Conservation (phyloP, 2,329 filamentous ascomycete species). For the Claviceps fusiformis region DNA sequence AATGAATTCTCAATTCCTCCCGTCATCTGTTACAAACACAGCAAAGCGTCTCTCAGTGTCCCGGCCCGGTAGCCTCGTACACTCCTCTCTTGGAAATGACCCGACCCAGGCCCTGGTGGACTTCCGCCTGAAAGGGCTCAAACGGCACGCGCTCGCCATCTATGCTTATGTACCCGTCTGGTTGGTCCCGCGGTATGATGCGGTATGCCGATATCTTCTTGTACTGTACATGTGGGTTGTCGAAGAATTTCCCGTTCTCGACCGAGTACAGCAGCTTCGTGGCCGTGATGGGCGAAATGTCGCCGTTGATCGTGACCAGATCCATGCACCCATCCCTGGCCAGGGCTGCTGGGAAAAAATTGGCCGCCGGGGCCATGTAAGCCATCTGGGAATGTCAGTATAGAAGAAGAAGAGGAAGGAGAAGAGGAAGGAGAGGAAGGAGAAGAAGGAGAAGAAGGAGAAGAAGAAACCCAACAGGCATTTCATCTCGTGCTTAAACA, state of each 20-base stretch:
- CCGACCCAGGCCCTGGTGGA: slow-evolving; percentile 69
- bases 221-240: slow-evolving; percentile 64
- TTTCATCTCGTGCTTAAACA: no score
- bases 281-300: slow-evolving; percentile 52
- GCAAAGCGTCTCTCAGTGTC: slow-evolving; percentile 23
- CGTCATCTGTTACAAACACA: no score
- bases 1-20: no score
- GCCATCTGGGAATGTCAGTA: slow-evolving; percentile 49
- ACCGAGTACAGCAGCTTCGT: slow-evolving; percentile 59
- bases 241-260: slow-evolving; percentile 63
- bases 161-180: slow-evolving; percentile 78
- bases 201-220: slow-evolving; percentile 80
- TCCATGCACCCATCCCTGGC: slow-evolving; percentile 80
- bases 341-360: slow-evolving; percentile 76
- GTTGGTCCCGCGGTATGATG: slow-evolving; percentile 59
- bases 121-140: slow-evolving; percentile 79
- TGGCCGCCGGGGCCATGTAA: slow-evolving; percentile 74
- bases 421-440: not conserved
- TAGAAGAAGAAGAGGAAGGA: no score
- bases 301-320: slow-evolving; percentile 65
- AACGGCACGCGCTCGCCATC: slow-evolving; percentile 85
- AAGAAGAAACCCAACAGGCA: not conserved
- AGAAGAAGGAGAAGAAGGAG: not conserved
- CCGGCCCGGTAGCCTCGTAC: slow-evolving; percentile 53
- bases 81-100: slow-evolving; percentile 65